Conservation (phyloP, 1,284 basidiomycete genomes). For the Trichosporon sp. region DNA sequence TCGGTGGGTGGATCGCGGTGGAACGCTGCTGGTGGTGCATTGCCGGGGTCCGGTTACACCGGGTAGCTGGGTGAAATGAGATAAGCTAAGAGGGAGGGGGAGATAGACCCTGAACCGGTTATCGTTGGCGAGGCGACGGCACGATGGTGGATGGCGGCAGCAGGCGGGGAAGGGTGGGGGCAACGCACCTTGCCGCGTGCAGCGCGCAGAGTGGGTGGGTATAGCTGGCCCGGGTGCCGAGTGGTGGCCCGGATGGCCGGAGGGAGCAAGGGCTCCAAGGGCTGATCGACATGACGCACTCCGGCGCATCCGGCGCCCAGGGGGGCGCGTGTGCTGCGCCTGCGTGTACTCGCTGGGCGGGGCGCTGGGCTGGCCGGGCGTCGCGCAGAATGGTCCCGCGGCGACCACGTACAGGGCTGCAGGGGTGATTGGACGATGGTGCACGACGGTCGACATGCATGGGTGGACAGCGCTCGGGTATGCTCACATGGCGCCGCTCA, state of each 20-base stretch:
- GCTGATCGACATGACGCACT: constrained; percentile 4
- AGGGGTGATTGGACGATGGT: neutral
- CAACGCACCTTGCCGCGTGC: too few relatives aligned
- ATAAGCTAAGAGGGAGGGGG: neutral
- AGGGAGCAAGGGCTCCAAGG: neutral
- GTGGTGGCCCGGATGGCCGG: neutral
- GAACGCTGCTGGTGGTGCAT: neutral
- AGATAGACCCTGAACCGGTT: neutral
- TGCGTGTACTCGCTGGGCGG: neutral
- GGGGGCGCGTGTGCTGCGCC: neutral
- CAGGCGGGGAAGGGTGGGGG: neutral
- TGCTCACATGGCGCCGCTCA: neutral
- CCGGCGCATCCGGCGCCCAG: neutral
- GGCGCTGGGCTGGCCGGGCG: too few relatives aligned
- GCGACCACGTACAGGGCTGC: neutral
- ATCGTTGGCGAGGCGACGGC: too few relatives aligned
- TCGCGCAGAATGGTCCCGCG: neutral
- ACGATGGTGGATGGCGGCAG: neutral
- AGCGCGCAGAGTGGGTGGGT: neutral
- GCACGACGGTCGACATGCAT: neutral
- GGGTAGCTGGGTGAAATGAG: neutral
- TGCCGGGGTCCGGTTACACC: neutral
- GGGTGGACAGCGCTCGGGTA: neutral
- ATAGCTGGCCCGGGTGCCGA: neutral
- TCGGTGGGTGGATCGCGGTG: neutral